These are phyloP conservation scores for Yarrowia sp. DNA, from an alignment of 805 yeast genomes.

Conservation along the genomic window DNA sequence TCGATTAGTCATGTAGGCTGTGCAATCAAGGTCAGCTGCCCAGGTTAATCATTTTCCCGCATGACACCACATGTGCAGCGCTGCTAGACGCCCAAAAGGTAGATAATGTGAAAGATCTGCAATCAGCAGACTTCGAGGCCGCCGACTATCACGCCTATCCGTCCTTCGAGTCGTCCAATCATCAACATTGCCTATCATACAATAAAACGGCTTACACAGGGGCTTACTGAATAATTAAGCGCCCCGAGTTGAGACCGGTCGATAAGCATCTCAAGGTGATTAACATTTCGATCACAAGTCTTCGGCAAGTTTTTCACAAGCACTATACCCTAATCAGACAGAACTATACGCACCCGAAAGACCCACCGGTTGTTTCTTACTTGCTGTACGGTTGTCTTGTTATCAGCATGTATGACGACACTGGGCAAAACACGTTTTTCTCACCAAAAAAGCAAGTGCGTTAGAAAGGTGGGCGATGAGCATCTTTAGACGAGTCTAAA, in stretches of 20 bases:
- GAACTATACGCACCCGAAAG: neutral
- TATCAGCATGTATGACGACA: neutral
- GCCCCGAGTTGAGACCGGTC: too few species aligned
- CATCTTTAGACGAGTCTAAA: neutral
- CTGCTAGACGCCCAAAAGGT: neutral
- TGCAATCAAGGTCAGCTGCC: neutral
- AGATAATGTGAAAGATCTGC: neutral
- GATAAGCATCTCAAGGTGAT: neutral
- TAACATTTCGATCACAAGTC: neutral
- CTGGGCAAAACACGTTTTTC: neutral
- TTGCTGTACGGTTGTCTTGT: too few species aligned
- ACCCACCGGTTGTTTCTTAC: too few species aligned
- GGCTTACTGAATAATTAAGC: neutral
- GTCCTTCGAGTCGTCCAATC: neutral
- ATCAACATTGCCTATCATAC: neutral
- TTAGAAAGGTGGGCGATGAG: neutral
- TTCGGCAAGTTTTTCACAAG: neutral
- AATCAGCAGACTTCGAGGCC: slow-evolving; percentile 14
- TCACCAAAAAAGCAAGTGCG: neutral
- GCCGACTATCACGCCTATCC: neutral
- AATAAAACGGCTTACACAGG: neutral
- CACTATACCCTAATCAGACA: neutral
- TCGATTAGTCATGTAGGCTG: neutral
- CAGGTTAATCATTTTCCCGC: neutral
- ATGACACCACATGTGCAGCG: neutral